phyloP scores from a whole-genome alignment of 2,329 filamentous ascomycete genomes.

The Paraphoma chrysanthemicola region DNA sequence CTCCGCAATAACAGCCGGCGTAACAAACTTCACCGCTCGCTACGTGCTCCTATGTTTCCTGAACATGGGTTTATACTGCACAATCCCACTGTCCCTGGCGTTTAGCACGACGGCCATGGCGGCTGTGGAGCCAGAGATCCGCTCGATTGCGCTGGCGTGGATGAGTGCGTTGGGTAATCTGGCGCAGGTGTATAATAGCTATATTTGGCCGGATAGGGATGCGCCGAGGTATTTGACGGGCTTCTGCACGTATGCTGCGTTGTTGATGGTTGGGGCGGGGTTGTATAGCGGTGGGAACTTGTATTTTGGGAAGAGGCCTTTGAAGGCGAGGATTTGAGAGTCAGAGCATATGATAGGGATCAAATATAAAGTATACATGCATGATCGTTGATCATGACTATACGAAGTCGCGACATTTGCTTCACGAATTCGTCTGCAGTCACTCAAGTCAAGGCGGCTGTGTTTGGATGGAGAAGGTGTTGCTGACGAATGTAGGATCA shows the following conservation, averaged over 20 bases:
- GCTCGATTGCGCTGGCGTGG: conserved; percentile 7
- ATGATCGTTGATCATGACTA: too few relatives aligned
- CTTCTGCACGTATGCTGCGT: conserved; percentile 4
- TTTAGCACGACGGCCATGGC: conserved; percentile 5
- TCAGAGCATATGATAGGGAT: too few relatives aligned
- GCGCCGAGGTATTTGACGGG: conserved; percentile 8
- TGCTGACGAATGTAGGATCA: too few relatives aligned
- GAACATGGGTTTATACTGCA: conserved; percentile 8
- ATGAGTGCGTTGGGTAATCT: conserved; percentile 7
- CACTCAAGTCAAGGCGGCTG: too few relatives aligned
- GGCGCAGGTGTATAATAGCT: conserved; percentile 10
- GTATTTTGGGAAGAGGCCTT: conserved; percentile 1
- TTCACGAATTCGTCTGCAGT: too few relatives aligned
- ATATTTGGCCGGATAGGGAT: conserved; percentile 7
- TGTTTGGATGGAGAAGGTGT: too few relatives aligned
- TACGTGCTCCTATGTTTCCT: conserved; percentile 8
- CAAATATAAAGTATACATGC: too few relatives aligned
- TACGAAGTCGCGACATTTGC: too few relatives aligned
- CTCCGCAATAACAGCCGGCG: conserved; percentile 1
- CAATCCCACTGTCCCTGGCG: conserved; percentile 1
- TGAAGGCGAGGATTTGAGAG: background rate
- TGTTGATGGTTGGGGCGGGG: conserved; percentile 2
- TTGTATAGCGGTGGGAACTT: conserved; percentile 1
- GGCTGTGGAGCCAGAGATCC: conserved; percentile 5
- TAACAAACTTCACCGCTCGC: conserved; percentile 4